Evolutionary conservation across 352 stramenopile genomes (phyloP).

Genomic region (Lagenidium giganteum): DNA sequence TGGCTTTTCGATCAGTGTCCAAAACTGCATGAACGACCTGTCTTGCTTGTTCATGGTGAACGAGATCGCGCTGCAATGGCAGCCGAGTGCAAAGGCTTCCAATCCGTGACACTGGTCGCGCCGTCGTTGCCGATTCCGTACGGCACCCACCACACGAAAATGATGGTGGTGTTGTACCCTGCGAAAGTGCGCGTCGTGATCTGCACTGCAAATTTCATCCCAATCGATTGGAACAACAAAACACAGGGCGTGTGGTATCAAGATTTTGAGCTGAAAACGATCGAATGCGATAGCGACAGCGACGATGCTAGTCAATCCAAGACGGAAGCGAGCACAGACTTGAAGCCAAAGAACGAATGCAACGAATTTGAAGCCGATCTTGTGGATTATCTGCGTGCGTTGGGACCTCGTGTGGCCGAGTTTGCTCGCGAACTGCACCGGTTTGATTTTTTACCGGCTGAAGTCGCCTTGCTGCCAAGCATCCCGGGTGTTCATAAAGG

Average conservation of each 20-base stretch:
- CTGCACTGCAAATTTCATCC: constrained; percentile 83
- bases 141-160: constrained; percentile 86
- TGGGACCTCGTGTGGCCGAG: constrained; percentile 30
- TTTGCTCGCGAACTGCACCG: constrained; percentile 46
- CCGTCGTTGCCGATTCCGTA: constrained; percentile 76
- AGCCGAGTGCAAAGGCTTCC: constrained; percentile 46
- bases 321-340: no score
- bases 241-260: constrained; percentile 82
- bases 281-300: constrained; percentile 24
- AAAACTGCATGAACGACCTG: constrained; percentile 44
- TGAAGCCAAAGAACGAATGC: neutral
- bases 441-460: constrained; percentile 62
- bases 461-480: constrained; percentile 55
- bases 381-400: constrained; percentile 46
- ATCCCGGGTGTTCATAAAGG: constrained; percentile 68
- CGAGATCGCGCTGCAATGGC: constrained; percentile 47
- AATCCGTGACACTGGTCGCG: constrained; percentile 56
- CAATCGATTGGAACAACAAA: constrained; percentile 78
- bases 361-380: constrained; percentile 64
- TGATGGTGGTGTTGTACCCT: constrained; percentile 68
- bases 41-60: constrained; percentile 79
- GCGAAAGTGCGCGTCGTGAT: constrained; percentile 70
- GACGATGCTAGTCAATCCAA: constrained; percentile 11
- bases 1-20: constrained; percentile 71
- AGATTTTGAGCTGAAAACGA: constrained; percentile 68